Base-by-base conservation (phyloP, 352 stramenopile species). In the Plasmopara viticola region DNA sequence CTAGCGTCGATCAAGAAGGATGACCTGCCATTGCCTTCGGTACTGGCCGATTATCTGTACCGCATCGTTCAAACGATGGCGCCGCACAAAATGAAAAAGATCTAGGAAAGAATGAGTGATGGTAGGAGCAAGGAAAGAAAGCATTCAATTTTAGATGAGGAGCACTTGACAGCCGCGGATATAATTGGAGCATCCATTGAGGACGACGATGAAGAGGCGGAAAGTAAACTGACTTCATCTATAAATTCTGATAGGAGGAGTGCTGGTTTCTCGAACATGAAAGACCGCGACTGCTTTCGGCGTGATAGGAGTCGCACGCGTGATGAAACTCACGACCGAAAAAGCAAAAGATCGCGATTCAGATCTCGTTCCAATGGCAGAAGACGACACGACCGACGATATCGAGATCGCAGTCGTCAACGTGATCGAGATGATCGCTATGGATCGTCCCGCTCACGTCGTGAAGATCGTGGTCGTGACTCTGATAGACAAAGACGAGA, bases 1-100 rank as follows among this genome's bases (percentile, higher is more conserved):
- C 58, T 89, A 20, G 55, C 49, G 31, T 60, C 62, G 33, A 89
- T 90, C 63, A 74, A 85, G 52, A 54, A 65, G 20, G 69, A 86
- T 44, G 78, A 88, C 39, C 63, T 88, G 54, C 74, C 78, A 37
- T 59, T 89, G 41, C 78, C 72, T 13, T 54, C 64, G 17, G 65
- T 75, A 17, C 62, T 91, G 39, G 81, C 81, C 5, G 78, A 89
- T 51, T 89, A 88, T 44, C 57, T 91, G 39, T 88, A 82, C 53
- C 76, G 81, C 53, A 86, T 91, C 47, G 81, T 91, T n/a, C 74
- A 85, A 48, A 75, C 81, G 9, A 91, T 91, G 81, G 74, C 78
- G 40, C 78, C 78, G 29, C 64, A 44, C 15, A 86, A 84, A 57
- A 69, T 69, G 64, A 69, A 66, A 41, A 41, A 5, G 35, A 41